These are phyloP conservation scores for Kluyveromyces nonfermentans DNA, from an alignment of 805 yeast genomes.

Conservation along the genomic window DNA sequence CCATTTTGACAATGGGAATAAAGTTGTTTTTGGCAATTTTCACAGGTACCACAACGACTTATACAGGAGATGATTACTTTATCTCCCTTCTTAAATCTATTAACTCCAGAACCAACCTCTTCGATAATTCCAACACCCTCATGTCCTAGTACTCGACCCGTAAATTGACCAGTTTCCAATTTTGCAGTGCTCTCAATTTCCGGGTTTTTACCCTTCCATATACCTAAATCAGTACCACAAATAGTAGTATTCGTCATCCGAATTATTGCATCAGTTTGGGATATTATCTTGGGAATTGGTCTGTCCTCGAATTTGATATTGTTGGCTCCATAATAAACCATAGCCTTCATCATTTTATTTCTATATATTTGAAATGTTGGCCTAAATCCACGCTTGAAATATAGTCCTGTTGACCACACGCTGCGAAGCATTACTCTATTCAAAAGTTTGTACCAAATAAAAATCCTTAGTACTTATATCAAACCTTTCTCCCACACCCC, in stretches of 20 bases:
- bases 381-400: not conserved
- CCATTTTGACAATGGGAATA: constrained; percentile 63
- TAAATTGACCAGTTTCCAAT: constrained; percentile 68
- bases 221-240: constrained; percentile 78
- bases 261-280: constrained; percentile 59
- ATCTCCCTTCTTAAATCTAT: constrained; percentile 63
- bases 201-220: constrained; percentile 35
- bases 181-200: constrained; percentile 53
- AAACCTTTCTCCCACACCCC: no score
- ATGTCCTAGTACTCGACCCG: constrained; percentile 76
- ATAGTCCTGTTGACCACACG: not conserved
- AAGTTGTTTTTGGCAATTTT: constrained; percentile 71
- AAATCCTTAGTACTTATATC: no score
- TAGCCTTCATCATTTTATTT: constrained; percentile 30
- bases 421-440: no score
- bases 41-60: constrained; percentile 51
- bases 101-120: constrained; percentile 59
- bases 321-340: constrained; percentile 15
- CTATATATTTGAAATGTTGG: not conserved
- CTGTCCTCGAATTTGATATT: constrained; percentile 57
- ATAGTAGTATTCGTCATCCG: constrained; percentile 76
- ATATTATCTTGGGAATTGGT: constrained; percentile 51
- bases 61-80: constrained; percentile 72
- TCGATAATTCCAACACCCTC: constrained; percentile 71
- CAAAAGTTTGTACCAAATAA: no score